phyloP scores from a whole-genome alignment of 129 eudicot species.

The Pulicaria dysenterica region DNA sequence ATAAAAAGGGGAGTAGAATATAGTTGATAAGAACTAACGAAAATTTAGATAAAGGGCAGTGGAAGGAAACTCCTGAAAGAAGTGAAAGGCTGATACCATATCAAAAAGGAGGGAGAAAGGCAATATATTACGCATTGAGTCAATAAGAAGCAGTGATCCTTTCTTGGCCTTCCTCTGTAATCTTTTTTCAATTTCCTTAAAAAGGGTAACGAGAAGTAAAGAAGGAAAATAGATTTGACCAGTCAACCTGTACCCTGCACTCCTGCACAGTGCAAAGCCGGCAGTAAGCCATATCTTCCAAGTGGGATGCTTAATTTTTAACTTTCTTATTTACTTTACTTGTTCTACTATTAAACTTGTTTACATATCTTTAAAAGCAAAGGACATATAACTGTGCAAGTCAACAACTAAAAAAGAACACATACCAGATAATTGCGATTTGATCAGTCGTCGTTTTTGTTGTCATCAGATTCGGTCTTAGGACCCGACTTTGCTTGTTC shows the following conservation, averaged over 20 bases:
- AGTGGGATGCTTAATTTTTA: slow-evolving; percentile 12
- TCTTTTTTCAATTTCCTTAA: slow-evolving; percentile 35
- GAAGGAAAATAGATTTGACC: slow-evolving; percentile 48
- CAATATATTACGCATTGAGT: slow-evolving; percentile 19
- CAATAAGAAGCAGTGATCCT: slow-evolving; percentile 27
- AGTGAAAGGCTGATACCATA: neutral
- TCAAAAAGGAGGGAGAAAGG: neutral
- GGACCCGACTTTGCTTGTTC: slow-evolving; percentile 62
- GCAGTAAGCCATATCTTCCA: slow-evolving; percentile 72
- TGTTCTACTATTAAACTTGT: neutral
- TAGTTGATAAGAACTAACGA: neutral
- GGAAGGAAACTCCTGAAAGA: neutral
- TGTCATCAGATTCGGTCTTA: slow-evolving; percentile 27
- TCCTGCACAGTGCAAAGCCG: slow-evolving; percentile 95
- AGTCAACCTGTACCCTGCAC: slow-evolving; percentile 83
- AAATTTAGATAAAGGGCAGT: neutral
- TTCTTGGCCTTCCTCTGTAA: slow-evolving; percentile 35
- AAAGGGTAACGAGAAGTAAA: slow-evolving; percentile 39
- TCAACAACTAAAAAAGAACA: slow-evolving; percentile 21
- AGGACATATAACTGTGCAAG: neutral
- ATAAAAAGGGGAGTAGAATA: neutral
- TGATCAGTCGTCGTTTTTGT: neutral
- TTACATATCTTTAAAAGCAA: slow-evolving; percentile 14
- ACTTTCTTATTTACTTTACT: neutral
- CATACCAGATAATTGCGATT: slow-evolving; percentile 42